Base-by-base conservation (phyloP, 148 eudicot genomes). In the Fagopyrum esculentum region DNA sequence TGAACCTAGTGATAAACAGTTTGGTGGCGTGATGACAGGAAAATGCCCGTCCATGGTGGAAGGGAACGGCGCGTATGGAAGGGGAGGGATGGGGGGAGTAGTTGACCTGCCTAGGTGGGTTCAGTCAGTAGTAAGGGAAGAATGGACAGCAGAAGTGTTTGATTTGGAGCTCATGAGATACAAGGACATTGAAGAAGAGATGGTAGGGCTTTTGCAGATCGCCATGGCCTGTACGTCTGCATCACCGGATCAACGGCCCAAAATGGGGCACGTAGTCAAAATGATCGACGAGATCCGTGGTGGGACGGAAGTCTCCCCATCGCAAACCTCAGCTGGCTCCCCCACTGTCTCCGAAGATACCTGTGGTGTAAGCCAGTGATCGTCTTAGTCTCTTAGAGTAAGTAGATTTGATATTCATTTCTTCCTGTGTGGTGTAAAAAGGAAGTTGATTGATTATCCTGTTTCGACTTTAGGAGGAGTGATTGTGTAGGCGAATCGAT, bases 121-220 rank as follows among this genome's bases (percentile, higher is more conserved):
- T 2, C 82, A 82, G 66, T 94, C 97, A 1, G 91, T 94, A 76
- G 97, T 90, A 60, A 85, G 89, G 71, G 97, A 94, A 75, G 96
- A 94, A 83, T 94, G 98, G 98, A 94, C 97, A 1, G 92, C 98
- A 0, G 93, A 94, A 78, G 97, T 94, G 69, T 94, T 90, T 73
- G 98, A 94, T 76, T 87, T 85, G 1, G 98, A 94, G 47, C 79
- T 94, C 35, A 48, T 91, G 78, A 94, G 98, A 91, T 94, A 94
- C 79, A 94, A 94, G 86, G 90, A 92, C 82, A 94, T 94, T 4
- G 97, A 94, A 78, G 97, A 94, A 78, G 98, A 94, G 79, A 82
- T 94, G 22, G 96, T 94, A 54, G 78, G 93, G 4, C 89, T 90
- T 91, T 86, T 94, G 17, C 97, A 94, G 74, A 89, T 94, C n/a